Conservation (phyloP, 306 rosid genomes). For the Vigna mungo region DNA sequence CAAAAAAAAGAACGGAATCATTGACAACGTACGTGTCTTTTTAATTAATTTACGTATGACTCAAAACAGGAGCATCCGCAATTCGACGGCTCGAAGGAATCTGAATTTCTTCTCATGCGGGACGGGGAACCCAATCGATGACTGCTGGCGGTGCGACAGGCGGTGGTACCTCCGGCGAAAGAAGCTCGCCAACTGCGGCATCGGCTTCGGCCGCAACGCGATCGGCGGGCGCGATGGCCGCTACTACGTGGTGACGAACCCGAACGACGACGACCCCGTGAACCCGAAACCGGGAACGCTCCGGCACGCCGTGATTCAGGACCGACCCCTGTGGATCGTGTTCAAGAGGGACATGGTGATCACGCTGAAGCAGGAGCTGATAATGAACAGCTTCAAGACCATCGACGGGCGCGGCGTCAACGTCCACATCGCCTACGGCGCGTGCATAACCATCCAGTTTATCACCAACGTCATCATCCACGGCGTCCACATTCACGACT, state of each 20-base stretch:
- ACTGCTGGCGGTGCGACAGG: constrained; percentile 95
- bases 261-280: constrained; percentile 71
- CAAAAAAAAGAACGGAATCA: neutral
- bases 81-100: constrained; percentile 72
- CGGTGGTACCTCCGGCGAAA: constrained; percentile 77
- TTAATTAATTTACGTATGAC: neutral
- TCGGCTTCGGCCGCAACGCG: constrained; percentile 93
- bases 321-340: constrained; percentile 88
- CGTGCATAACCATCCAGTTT: constrained; percentile 83
- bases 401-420: constrained; percentile 86
- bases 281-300: constrained; percentile 87
- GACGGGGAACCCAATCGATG: constrained; percentile 92
- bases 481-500: constrained; percentile 84
- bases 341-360: constrained; percentile 98
- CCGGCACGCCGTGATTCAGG: constrained; percentile 93
- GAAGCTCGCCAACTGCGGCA: constrained; percentile 74
- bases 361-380: constrained; percentile 83
- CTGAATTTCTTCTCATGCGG: constrained; percentile 86
- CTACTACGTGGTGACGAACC: constrained; percentile 73
- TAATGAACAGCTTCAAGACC: constrained; percentile 98
- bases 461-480: constrained; percentile 91
- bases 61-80: constrained; percentile 69
- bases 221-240: constrained; percentile 89
- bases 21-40: neutral
- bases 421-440: constrained; percentile 93